These are phyloP conservation scores for Patellaria atrata DNA, from an alignment of 495 filamentous ascomycete species.

Conservation along the genomic window DNA sequence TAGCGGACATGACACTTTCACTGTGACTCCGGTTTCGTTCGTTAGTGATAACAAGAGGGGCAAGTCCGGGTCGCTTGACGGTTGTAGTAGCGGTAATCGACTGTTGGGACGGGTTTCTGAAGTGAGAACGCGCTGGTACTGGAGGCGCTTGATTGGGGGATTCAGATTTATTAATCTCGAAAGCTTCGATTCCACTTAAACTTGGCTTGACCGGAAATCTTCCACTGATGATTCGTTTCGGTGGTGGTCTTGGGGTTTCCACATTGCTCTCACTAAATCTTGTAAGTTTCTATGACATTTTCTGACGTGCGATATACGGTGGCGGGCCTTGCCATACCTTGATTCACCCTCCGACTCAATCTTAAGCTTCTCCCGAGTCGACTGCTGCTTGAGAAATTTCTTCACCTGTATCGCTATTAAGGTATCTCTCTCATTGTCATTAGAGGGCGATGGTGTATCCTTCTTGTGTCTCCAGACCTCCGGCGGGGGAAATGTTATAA, in stretches of 20 bases:
- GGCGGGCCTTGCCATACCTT: conserved; percentile 34
- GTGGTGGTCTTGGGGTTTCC: conserved; percentile 64
- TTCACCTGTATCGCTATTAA: conserved; percentile 61
- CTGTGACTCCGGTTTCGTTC: conserved; percentile 84
- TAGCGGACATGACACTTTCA: conserved; percentile 58
- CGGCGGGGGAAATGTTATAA: conserved; percentile 52
- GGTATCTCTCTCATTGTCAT: conserved; percentile 49
- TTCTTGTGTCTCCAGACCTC: conserved; percentile 38
- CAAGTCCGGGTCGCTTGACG: conserved; percentile 47
- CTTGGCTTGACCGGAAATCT: conserved; percentile 77
- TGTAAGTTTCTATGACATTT: conserved; percentile 12
- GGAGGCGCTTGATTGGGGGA: conserved; percentile 38
- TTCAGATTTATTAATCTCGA: conserved; percentile 10
- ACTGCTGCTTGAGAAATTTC: conserved; percentile 52
- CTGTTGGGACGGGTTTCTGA: conserved; percentile 63
- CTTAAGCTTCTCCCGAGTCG: conserved; percentile 34
- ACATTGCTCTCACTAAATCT: conserved; percentile 33
- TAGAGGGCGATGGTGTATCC: conserved; percentile 32
- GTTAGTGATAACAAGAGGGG: conserved; percentile 53
- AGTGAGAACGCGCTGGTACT: conserved; percentile 63
- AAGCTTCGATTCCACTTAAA: conserved; percentile 32
- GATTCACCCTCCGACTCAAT: conserved; percentile 50
- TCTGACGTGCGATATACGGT: conserved; percentile 10
- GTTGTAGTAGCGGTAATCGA: conserved; percentile 32
- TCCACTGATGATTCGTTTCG: conserved; percentile 57